Base-by-base conservation (phyloP, 768 basidiomycete species). In the Hygrophoropsis aurantiaca region DNA sequence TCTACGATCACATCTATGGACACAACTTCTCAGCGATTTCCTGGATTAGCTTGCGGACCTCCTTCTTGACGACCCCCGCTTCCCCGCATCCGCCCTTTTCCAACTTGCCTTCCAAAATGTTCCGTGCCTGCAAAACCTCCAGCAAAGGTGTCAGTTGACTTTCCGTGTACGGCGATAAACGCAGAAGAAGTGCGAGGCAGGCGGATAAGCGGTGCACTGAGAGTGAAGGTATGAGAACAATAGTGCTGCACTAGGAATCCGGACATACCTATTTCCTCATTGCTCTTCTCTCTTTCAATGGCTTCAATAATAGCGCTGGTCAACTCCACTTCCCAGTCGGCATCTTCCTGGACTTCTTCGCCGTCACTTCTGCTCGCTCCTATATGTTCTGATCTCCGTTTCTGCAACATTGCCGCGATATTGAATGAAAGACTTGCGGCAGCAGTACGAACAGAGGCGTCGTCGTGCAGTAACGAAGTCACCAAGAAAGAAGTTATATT, bases 321-420 rank as follows among this genome's bases (percentile, higher is more conserved):
- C 25, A 95, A 66, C 70, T 97, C 94, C 0, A 88, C 73, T 58
- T 91, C 84, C 90, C 90, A 94, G 45, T 94, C 93, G 16, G 78
- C 89, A 44, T 82, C 80, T 42, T 79, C 82, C 33, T 69, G 71
- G 13, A 68, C 71, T 21, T 72, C 73, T 3, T 64, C 66, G n/a
- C 50, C 59, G 23, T 61, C 64, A 32, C 60, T 58, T 18, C 54
- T 57, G 11, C 54, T 68, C 19, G 65, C 67, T 32, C 59, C 60
- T 35, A 65, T 46, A 47, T 59, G 64, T 36, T 77, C 81, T 11
- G 84, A 72, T 34, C 86, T 69, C 13, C 68, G 72, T 49, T 73
- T 76, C 71, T 94, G 90, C 39, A 90, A 56, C 57, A 73, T 77
- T 16, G 78, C 81, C 2, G 84, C 78, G 15, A 85, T 62, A 56